Conservation (phyloP, 805 yeast genomes). For the Zygotorulaspora chibaensis region DNA sequence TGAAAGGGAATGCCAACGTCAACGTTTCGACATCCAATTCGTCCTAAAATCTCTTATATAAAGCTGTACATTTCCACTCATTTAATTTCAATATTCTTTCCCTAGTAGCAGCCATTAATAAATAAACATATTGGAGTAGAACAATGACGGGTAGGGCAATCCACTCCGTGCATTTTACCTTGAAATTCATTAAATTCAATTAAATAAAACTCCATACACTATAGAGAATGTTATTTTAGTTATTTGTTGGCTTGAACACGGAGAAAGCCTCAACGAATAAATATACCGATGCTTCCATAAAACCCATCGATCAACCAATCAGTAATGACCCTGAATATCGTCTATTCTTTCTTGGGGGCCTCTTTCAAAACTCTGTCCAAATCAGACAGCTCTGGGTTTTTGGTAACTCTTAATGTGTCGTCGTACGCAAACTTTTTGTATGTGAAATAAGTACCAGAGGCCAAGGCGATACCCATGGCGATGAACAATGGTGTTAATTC, state of each 20-base stretch:
- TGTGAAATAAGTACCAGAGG: conserved; percentile 49
- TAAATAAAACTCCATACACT: conserved; percentile 1
- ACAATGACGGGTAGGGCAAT: too few species aligned
- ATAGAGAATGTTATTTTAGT: conserved; percentile 1
- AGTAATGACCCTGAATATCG: neutral
- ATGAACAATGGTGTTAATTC: conserved; percentile 56
- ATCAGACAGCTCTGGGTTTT: conserved; percentile 40
- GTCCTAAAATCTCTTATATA: neutral
- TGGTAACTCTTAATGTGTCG: conserved; percentile 44
- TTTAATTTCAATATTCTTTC: neutral
- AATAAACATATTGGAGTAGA: too few species aligned
- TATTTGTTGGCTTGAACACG: neutral
- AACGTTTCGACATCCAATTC: conserved; percentile 7
- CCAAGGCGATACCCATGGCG: conserved; percentile 51
- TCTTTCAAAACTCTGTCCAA: conserved; percentile 28
- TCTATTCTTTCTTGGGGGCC: conserved; percentile 7
- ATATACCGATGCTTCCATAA: neutral
- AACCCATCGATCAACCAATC: neutral
- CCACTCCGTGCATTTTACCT: neutral
- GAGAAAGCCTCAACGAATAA: neutral
- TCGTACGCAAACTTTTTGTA: conserved; percentile 50
- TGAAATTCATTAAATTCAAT: conserved; percentile 1
- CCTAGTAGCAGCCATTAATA: too few species aligned
- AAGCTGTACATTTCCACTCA: neutral
- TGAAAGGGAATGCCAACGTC: conserved; percentile 7